Base-by-base conservation (phyloP, 1,284 basidiomycete genomes). In the Pseudozyma tsukubaensis region DNA sequence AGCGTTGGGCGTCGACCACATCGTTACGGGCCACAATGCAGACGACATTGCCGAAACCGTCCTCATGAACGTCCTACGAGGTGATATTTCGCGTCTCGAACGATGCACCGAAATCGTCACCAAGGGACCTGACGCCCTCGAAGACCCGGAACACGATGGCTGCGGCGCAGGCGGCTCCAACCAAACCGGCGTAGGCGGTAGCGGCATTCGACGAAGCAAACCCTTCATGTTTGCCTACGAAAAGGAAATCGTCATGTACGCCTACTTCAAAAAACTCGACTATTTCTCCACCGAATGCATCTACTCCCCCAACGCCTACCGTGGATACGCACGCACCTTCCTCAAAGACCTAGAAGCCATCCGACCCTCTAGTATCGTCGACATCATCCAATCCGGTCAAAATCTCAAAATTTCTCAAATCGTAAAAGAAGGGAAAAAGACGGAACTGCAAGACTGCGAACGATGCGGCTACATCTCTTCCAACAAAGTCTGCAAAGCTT, bases 241-340 rank as follows among this genome's bases (percentile, higher is more conserved):
- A 86, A 99, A 99, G 86, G 96, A 99, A 86, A 99, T 99, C 48
- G 96, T 99, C 73, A 97, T 99, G 95, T 97, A 97, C 84, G 95
- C 95, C 11, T 97, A 97, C 86, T 97, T 97, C 87, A 97, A 97
- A 80, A 86, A 86, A 86, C 88, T 99, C 37, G 95, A 97, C 82
- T 99, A 99, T 86, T 98, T 98, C 86, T 97, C 94, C 1, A 99
- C 97, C 5, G 96, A 99, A 84, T 99, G 96, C 85, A 98, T 98
- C 80, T 99, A 99, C 85, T 97, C 94, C 3, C 97, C 97, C 12
- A 84, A 86, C 78, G 97, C 96, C 2, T 99, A 99, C 84, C 91
- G 96, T 18, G 97, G 97, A 0, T 94, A 98, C 83, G 95, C 97
- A 0, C 88, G 96, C 47, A 90, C 90, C 0, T 97, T 98, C 80